Conservation (phyloP, 2,329 filamentous ascomycete species). For the Pseudogymnoascus sp. region DNA sequence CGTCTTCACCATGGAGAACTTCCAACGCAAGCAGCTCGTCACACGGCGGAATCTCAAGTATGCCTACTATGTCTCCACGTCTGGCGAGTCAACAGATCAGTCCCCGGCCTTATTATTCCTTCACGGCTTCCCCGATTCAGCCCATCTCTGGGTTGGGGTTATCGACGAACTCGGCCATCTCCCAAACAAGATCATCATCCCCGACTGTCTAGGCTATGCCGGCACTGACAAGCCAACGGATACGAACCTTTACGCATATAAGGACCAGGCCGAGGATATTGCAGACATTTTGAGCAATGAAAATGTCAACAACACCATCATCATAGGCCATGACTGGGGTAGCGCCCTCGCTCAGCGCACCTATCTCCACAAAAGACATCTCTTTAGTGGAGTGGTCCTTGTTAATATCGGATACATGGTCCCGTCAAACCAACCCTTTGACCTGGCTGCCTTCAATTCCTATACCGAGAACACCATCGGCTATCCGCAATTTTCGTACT, state of each 20-base stretch:
- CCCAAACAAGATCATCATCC: constrained; percentile 33
- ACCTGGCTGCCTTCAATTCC: constrained; percentile 31
- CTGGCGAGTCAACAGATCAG: background rate
- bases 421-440: constrained; percentile 28
- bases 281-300: constrained; percentile 36
- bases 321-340: constrained; percentile 46
- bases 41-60: background rate
- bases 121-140: constrained; percentile 41
- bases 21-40: background rate
- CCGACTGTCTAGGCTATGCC: constrained; percentile 35
- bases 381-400: constrained; percentile 35
- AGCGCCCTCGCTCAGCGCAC: constrained; percentile 33
- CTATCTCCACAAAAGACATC: constrained; percentile 35
- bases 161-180: constrained; percentile 14
- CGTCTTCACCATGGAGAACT: background rate
- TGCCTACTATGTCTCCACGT: background rate
- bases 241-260: constrained; percentile 28
- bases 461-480: constrained; percentile 31
- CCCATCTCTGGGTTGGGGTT: constrained; percentile 32
- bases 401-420: constrained; percentile 37
- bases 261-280: constrained; percentile 33
- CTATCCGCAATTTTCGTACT: constrained; percentile 35
- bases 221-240: constrained; percentile 26
- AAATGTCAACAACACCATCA: constrained; percentile 30
- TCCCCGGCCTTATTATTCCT: constrained; percentile 36